Base-by-base conservation (phyloP, 768 basidiomycete genomes). In the Rhodocollybia butyracea region DNA sequence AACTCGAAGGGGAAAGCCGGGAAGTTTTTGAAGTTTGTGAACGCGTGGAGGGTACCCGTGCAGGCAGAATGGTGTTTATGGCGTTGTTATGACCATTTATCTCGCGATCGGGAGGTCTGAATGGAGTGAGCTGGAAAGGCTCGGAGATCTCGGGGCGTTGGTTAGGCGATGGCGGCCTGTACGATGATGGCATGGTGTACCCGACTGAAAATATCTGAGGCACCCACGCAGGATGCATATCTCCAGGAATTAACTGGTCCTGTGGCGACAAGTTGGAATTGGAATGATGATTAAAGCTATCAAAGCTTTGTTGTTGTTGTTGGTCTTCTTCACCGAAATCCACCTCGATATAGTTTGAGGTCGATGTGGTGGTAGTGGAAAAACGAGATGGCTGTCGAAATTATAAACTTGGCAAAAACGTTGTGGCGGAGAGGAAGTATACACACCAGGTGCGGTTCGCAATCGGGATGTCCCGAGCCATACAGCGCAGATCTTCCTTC, bases 341-440 rank as follows among this genome's bases (percentile, higher is more conserved):
- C 12, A 61, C 57, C 5, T 67, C 63, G 17, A 71, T 55, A 40
- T 65, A 64, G 42, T 66, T 61, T 31, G 71, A 73, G 2, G 71
- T 71, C 4, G 72, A 66, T 0, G 64, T 66, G 5, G 71, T 72
- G 30, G 71, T 69, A 24, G 61, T 60, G 29, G 71, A 72, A 53
- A 73, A 73, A 17, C 68, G 71, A 8, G 71, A 72, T 40, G 42
- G 60, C 72, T 54, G 12, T 13, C 3, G 17, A 6, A 19, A 71
- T 45, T 12, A 19, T 46, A 46, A 26, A 50, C 30, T 19, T 5
- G 7, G 15, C 13, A n/a, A 10, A 15, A 15, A 17, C 17, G 38
- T 13, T 29, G 32, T 21, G 19, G 12, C 19, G 15, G 13, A 50
- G 42, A 24, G 11, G 27, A 42, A 15, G 29, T 17, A 55, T 8